Conservation (phyloP, 352 stramenopile species). For the Phytophthora boehmeriae region DNA sequence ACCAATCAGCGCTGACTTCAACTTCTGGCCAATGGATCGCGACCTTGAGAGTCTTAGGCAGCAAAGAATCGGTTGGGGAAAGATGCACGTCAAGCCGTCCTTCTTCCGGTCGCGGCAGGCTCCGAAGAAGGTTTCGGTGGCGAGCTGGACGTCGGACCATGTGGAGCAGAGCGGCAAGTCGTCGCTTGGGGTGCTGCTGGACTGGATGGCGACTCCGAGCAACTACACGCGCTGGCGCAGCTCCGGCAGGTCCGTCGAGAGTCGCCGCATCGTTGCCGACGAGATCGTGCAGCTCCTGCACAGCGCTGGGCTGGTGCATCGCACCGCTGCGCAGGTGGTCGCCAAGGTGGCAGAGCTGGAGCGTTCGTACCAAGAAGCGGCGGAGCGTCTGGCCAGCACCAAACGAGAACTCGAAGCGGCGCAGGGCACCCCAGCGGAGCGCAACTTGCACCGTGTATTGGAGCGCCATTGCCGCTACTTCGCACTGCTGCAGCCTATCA, state of each 20-base stretch:
- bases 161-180: conserved; percentile 34
- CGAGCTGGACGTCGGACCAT: conserved; percentile 39
- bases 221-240: conserved; percentile 54
- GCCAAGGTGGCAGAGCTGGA: conserved; percentile 43
- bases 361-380: conserved; percentile 34
- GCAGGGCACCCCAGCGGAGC: conserved; percentile 28
- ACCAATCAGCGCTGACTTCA: conserved; percentile 24
- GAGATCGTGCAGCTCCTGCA: conserved; percentile 40
- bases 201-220: conserved; percentile 40
- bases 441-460: conserved; percentile 28
- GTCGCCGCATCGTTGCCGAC: conserved; percentile 14
- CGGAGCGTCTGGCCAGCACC: conserved; percentile 26
- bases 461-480: conserved; percentile 41
- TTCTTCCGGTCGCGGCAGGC: conserved; percentile 33
- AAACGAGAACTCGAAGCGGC: conserved; percentile 25
- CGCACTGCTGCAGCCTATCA: conserved; percentile 37
- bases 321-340: conserved; percentile 25
- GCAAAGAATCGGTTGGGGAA: background rate
- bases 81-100: conserved; percentile 35
- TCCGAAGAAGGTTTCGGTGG: conserved; percentile 2
- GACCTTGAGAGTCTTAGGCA: too few species aligned
- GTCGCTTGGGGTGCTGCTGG: conserved; percentile 56
- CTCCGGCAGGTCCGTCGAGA: conserved; percentile 8
- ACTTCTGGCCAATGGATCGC: background rate
- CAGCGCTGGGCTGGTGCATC: conserved; percentile 30